Evolutionary conservation across 768 basidiomycete species (phyloP).

Genomic region (Tylopilus subfusipes): DNA sequence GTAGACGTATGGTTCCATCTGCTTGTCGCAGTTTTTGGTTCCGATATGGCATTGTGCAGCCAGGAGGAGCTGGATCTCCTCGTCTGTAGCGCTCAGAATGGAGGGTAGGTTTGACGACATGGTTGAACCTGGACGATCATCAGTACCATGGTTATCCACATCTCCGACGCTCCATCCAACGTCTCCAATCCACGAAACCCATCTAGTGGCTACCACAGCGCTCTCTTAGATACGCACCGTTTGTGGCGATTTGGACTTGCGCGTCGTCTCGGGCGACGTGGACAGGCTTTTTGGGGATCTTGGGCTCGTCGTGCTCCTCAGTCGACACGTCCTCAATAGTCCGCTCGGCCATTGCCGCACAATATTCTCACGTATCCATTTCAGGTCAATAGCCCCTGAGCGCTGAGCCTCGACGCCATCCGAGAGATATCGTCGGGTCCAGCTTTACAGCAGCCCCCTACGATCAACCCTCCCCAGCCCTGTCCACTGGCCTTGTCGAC

Average conservation of each 20-base stretch:
- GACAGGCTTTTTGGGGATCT: constrained; percentile 28
- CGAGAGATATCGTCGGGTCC: constrained; percentile 48
- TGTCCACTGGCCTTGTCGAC: constrained; percentile 19
- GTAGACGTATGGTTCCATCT: constrained; percentile 98
- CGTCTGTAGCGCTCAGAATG: constrained; percentile 89
- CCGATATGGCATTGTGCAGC: constrained; percentile 97
- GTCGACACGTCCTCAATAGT: constrained; percentile 10
- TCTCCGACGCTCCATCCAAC: constrained; percentile 35
- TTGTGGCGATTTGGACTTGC: constrained; percentile 34
- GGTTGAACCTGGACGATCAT: constrained; percentile 32
- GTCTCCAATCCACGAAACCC: constrained; percentile 7
- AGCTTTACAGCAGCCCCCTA: constrained; percentile 71
- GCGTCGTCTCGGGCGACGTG: constrained; percentile 42
- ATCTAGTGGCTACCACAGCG: constrained; percentile 5
- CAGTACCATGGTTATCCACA: constrained; percentile 33
- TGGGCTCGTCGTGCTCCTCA: constrained; percentile 18
- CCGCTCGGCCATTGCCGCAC: constrained; percentile 22
- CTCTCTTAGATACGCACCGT: constrained; percentile 37
- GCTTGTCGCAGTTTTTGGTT: constrained; percentile 99
- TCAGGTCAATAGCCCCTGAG: constrained; percentile 13
- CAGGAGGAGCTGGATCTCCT: constrained; percentile 93
- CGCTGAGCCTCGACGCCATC: constrained; percentile 15
- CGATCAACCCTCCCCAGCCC: constrained; percentile 49
- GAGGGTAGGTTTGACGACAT: constrained; percentile 92
- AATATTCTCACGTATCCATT: constrained; percentile 18